Evolutionary conservation across 2,329 filamentous ascomycete species (phyloP).

Genomic region (Clathrospora elynae): DNA sequence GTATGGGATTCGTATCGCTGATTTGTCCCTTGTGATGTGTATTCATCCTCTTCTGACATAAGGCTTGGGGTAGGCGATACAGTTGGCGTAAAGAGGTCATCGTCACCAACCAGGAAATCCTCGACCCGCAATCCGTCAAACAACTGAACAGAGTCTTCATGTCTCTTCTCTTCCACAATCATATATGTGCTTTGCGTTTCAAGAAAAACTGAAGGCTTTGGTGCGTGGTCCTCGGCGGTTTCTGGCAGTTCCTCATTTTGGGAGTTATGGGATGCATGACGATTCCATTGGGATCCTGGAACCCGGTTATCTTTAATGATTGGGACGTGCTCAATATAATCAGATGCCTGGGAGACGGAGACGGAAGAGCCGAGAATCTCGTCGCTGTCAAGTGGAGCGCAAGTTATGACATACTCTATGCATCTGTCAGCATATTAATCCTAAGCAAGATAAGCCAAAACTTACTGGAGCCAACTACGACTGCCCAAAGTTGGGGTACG

Average conservation of each 20-base stretch:
- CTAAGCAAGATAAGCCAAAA: neutral
- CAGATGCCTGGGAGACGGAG: neutral
- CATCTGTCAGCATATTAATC: neutral
- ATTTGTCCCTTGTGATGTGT: no score
- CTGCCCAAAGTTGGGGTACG: slow-evolving; percentile 9
- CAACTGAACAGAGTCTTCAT: neutral
- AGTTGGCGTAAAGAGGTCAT: neutral
- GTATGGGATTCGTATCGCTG: no score
- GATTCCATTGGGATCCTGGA: neutral
- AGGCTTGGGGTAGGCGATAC: neutral
- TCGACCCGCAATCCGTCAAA: slow-evolving; percentile 4
- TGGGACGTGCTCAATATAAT: neutral
- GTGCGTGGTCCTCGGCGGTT: neutral
- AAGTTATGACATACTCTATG: slow-evolving; percentile 5
- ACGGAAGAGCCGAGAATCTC: slow-evolving; percentile 1
- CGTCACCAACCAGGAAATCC: slow-evolving; percentile 1
- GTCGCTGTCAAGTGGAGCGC: neutral
- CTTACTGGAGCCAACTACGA: slow-evolving; percentile 9
- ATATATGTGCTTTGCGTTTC: neutral
- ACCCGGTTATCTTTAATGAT: neutral
- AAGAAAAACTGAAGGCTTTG: neutral
- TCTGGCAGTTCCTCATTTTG: no score
- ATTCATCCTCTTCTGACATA: neutral
- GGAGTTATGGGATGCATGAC: no score
- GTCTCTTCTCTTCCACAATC: neutral